Conservation (phyloP, 2,329 filamentous ascomycete species). For the Trichoderma gracile region DNA sequence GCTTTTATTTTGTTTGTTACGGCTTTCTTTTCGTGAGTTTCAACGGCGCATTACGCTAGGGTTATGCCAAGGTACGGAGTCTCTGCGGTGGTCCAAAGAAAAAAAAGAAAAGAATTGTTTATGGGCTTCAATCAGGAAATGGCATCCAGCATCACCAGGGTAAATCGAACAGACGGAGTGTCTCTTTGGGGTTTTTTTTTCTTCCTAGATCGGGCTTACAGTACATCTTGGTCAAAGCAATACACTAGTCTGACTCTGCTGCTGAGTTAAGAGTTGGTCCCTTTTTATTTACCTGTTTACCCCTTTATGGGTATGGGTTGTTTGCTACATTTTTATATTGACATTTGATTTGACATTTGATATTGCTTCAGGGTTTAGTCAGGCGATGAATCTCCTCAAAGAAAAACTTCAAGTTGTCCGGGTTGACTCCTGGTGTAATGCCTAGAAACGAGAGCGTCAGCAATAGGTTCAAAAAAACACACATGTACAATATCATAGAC, state of each 20-base stretch:
- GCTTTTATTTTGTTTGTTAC: background rate
- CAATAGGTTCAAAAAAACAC: background rate
- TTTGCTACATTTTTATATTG: too few species aligned
- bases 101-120: background rate
- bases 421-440: conserved; percentile 92
- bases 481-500: too few species aligned
- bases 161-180: conserved; percentile 1
- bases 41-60: conserved; percentile 1
- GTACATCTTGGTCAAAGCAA: conserved; percentile 1
- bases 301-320: too few species aligned
- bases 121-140: conserved; percentile 19
- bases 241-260: conserved; percentile 9
- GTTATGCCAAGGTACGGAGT: conserved; percentile 5
- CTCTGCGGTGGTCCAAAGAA: conserved; percentile 4
- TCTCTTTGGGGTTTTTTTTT: background rate
- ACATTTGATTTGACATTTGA: too few species aligned
- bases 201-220: conserved; percentile 12
- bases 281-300: background rate
- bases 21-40: background rate
- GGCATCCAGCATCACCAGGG: conserved; percentile 2
- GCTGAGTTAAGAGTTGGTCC: background rate
- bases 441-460: conserved; percentile 50
- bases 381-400: conserved; percentile 86
- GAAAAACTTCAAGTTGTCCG: conserved; percentile 89
- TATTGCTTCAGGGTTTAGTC: conserved; percentile 44